Conservation (phyloP, 192 early-diverging fungal species). For the Lobulomyces angularis region DNA sequence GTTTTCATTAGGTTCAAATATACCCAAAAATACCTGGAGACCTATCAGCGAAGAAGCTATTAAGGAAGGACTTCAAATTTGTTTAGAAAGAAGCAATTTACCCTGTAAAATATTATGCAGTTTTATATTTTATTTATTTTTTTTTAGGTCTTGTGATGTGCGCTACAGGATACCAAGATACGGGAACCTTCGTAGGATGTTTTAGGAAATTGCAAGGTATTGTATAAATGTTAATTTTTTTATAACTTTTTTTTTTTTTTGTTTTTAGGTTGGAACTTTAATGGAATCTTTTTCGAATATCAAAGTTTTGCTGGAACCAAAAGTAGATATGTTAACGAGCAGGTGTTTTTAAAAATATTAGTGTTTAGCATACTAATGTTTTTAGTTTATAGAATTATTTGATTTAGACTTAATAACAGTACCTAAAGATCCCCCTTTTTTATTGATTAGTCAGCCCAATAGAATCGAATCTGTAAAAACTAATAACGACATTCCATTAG, state of each 20-base stretch:
- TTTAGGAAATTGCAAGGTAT: constrained; percentile 80
- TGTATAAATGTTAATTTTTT: no score
- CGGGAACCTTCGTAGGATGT: constrained; percentile 85
- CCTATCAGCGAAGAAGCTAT: constrained; percentile 89
- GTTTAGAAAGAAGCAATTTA: constrained; percentile 66
- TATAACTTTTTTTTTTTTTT: no score
- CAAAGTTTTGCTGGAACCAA: constrained; percentile 85
- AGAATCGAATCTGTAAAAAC: no score
- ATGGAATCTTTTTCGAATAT: constrained; percentile 90
- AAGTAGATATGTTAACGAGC: constrained; percentile 73
- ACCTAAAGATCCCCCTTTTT: no score
- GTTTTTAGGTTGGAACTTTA: constrained; percentile 98
- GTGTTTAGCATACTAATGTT: no score
- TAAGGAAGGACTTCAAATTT: constrained; percentile 86
- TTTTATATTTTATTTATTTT: background rate
- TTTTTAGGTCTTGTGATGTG: background rate
- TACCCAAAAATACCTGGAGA: constrained; percentile 43
- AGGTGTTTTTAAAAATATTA: no score
- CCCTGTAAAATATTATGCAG: constrained; percentile 56
- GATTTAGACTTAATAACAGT: constrained; percentile 39
- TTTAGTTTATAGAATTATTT: constrained; percentile 93
- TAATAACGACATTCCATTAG: no score
- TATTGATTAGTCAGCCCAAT: no score
- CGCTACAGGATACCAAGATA: constrained; percentile 75
- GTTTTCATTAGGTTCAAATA: constrained; percentile 7